Percentiles rank a stretch among this genome's conserved stretches.
phyloP scores from a whole-genome alignment of 306 rosid species.

The Chamaecrista fasciculata region DNA sequence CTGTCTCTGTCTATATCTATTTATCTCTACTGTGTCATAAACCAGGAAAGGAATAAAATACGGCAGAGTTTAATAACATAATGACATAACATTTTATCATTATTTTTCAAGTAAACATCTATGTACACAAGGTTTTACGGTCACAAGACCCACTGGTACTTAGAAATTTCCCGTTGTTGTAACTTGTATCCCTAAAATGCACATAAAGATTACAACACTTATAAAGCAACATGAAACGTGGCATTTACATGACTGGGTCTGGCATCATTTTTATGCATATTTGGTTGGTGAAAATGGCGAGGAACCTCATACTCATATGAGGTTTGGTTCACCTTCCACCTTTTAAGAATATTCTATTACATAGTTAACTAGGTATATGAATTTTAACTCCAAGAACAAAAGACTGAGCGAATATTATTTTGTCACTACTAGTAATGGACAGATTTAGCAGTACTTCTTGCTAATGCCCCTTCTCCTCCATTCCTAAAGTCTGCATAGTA shows the following conservation, averaged over 20 bases:
- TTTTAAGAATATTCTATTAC: constrained; percentile 38
- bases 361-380: constrained; percentile 18
- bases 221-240: constrained; percentile 16
- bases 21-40: not conserved
- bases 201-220: constrained; percentile 33
- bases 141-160: constrained; percentile 16
- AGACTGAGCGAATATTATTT: constrained; percentile 31
- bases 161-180: constrained; percentile 19
- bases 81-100: constrained; percentile 11
- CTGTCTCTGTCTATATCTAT: not conserved
- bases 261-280: constrained; percentile 27
- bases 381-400: constrained; percentile 31
- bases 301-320: constrained; percentile 43
- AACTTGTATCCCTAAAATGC: constrained; percentile 23
- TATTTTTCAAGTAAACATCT: constrained; percentile 34
- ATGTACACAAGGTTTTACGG: constrained; percentile 34
- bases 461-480: constrained; percentile 39
- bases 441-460: constrained; percentile 25
- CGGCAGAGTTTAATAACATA: constrained; percentile 3
- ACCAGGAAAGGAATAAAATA: constrained; percentile 13
- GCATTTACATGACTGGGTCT: constrained; percentile 26
- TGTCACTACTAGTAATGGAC: constrained; percentile 15
- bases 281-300: constrained; percentile 39
- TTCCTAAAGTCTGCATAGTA: constrained; percentile 40
- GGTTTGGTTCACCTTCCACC: constrained; percentile 38